Evolutionary conservation across 441 rosid genomes (phyloP), one percentile per base, ranked within the genome.

Genomic region (Pelargonium cotyledonis): DNA sequence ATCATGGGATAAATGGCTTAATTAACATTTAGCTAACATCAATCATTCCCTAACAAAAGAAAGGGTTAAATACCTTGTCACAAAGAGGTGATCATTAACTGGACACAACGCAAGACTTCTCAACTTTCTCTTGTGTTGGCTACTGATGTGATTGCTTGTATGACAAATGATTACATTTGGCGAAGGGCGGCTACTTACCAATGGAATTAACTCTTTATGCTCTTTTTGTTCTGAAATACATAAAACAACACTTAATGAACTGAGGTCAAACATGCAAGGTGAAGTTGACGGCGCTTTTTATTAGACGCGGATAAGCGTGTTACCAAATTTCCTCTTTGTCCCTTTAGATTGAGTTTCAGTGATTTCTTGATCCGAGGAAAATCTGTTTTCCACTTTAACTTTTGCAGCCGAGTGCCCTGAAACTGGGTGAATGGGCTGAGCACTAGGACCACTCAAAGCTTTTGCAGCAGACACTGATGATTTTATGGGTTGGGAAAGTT

Each of bases 71-170:
- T 78, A 89, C 97, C 98, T 94, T 72, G 96, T 91, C 66, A 84
- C 95, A 71, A 94, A 94, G 55, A 89, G 92, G 69, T 83, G 90
- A 64, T 94, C 90, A 72, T 91, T 84, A 53, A 80, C 87, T 7
- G 97, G 96, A 80, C 89, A 86, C 10, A 88, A 60, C 60, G 84
- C 82, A 72, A 94, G 84, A 84, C 89, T 86, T 85, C 98, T 88
- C 69, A 94, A 79, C 80, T 91, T 94, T 82, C 98, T 91, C 84
- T 86, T 91, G 79, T 94, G 98, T 88, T 87, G 97, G 78, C 96
- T 88, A 31, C 93, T 68, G 72, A 94, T 78, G 65, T 86, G 87
- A 72, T 83, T 87, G 76, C 90, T 85, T 16, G 86, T 43, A 69
- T 88, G 77, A 73, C 91, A 89, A 67, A 72, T 77, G 41, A 89